Conservation (phyloP, 352 stramenopile species). For the Globisporangium uncinulatum region DNA sequence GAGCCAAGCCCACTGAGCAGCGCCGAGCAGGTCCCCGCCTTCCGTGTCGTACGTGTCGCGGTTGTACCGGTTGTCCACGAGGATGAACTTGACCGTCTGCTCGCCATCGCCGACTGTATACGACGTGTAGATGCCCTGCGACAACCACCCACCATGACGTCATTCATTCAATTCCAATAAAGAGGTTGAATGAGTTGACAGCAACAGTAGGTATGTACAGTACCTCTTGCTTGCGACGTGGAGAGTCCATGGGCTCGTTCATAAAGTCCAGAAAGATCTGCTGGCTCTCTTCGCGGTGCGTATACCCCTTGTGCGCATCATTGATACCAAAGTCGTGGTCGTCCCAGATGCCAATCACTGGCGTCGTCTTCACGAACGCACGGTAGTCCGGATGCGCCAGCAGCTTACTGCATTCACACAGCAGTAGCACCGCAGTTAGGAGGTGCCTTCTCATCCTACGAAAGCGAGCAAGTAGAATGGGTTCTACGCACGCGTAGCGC, state of each 20-base stretch:
- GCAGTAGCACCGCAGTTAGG: conserved; percentile 2
- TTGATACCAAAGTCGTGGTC: conserved; percentile 92
- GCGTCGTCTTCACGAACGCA: conserved; percentile 49
- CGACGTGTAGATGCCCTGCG: conserved; percentile 81
- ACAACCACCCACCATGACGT: neutral
- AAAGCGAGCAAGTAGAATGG: neutral
- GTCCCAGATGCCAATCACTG: conserved; percentile 86
- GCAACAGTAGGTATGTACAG: neutral
- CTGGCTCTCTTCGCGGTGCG: conserved; percentile 71
- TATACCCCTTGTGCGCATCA: conserved; percentile 73
- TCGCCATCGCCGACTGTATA: conserved; percentile 63
- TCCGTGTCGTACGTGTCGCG: conserved; percentile 62
- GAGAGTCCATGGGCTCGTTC: conserved; percentile 61
- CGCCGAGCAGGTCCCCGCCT: conserved; percentile 70
- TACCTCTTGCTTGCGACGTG: conserved; percentile 70
- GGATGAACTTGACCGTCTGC: conserved; percentile 79
- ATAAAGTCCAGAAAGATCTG: conserved; percentile 86
- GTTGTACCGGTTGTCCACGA: conserved; percentile 87
- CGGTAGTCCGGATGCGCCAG: conserved; percentile 61
- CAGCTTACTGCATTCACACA: conserved; percentile 34
- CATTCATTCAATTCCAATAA: no score
- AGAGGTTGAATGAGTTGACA: neutral
- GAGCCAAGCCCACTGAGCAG: conserved; percentile 82
- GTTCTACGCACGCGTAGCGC: conserved; percentile 48
- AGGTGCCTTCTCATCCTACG: neutral